Base-by-base conservation (phyloP, 1,139 yeast genomes). In the Geotrichum klebahnii region DNA sequence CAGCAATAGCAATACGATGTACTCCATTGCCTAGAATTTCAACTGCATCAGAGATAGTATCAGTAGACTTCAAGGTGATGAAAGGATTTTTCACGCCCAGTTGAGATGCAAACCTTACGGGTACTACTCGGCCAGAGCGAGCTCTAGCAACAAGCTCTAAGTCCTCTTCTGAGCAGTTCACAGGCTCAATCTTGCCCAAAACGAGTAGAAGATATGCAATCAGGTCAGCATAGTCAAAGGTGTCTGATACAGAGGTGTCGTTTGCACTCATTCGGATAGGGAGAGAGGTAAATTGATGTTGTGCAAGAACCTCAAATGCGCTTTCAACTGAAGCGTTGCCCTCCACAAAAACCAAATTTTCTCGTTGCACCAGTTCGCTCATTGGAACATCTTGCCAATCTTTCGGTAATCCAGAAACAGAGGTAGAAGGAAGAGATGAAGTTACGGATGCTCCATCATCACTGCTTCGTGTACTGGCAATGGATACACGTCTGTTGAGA, bases 181-280 rank as follows among this genome's bases (percentile, higher is more conserved):
- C 59, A 34, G 69, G 67, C 44, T 67, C 65, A 39, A 64, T 58
- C 61, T 81, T 82, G 59, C 88, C 85, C 74, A 86, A 74, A 20
- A 87, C 85, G 55, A 87, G 70, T 56, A 87, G 71, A 57, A 87
- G 71, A 65, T 88, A 89, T 9, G 97, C 82, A 63, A 87, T 89
- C 66, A 92, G 76, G 68, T 92, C 97, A 28, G 94, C 79, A 68
- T 88, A 92, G 67, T 92, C 97, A 67, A 92, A 92, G 0, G 96
- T 84, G 52, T 65, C 63, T 61, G 94, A 84, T 58, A 83, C 78
- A 58, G 81, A 71, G 59, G 79, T 84, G 32, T 55, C 45, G 12
- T 52, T 62, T 2, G 57, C 50, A 20, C 29, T 34, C 38, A 29
- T 36, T 36, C 39, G 55, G 64, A 92, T 95, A 0, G 97, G 97